phyloP scores from a whole-genome alignment of 2,329 filamentous ascomycete genomes.

The Apiospora pterosperma region DNA sequence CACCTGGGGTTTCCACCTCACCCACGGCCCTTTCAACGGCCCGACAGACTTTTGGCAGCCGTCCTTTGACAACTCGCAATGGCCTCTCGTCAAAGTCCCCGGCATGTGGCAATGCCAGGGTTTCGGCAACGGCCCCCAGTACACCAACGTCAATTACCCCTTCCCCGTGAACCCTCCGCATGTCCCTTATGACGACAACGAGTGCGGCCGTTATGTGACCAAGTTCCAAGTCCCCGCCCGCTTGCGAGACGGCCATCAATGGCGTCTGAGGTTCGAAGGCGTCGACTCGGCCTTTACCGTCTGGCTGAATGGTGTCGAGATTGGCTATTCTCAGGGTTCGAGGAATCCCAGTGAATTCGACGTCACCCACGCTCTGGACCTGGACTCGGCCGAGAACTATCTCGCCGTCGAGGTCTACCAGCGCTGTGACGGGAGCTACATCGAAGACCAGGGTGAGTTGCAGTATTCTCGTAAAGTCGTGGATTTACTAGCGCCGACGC shows the following conservation, averaged over 20 bases:
- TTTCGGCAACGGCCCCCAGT: constrained; percentile 57
- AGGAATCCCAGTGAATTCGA: constrained; percentile 74
- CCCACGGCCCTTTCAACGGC: constrained; percentile 42
- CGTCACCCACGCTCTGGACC: constrained; percentile 49
- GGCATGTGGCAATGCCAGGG: constrained; percentile 67
- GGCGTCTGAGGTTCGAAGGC: constrained; percentile 70
- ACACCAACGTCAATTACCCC: constrained; percentile 61
- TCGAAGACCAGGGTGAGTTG: constrained; percentile 55
- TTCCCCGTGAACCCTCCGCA: constrained; percentile 64
- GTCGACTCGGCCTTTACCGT: constrained; percentile 71
- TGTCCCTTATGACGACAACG: constrained; percentile 62
- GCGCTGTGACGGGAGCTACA: constrained; percentile 67
- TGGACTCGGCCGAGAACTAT: constrained; percentile 43
- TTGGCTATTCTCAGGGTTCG: constrained; percentile 71
- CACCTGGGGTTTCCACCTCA: constrained; percentile 50
- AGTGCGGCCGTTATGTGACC: constrained; percentile 60
- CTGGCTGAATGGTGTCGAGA: constrained; percentile 63
- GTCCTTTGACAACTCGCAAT: constrained; percentile 31
- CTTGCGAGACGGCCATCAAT: constrained; percentile 46
- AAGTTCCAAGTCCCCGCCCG: constrained; percentile 49
- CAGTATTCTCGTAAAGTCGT: neutral
- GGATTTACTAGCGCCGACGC: constrained; percentile 15
- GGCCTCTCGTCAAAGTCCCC: constrained; percentile 55
- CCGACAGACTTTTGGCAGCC: constrained; percentile 36
- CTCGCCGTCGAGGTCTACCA: constrained; percentile 69